Conservation (phyloP, 2,329 filamentous ascomycete genomes). For the Pseudopyricularia javanii region DNA sequence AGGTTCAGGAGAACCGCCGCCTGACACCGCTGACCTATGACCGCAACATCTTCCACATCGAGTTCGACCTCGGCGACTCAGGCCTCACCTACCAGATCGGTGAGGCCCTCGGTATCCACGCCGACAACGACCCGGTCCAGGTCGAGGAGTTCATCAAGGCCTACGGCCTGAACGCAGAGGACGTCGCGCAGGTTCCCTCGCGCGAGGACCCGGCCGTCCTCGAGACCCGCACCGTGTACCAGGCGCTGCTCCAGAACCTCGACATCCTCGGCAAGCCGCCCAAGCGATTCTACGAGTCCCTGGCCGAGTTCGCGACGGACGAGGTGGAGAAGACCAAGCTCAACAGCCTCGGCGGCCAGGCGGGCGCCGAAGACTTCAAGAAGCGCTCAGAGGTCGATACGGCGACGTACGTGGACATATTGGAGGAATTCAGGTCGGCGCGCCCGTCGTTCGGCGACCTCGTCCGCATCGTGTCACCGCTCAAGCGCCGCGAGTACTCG, state of each 20-base stretch:
- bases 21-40: slow-evolving; percentile 83
- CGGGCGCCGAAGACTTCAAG: slow-evolving; percentile 79
- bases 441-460: slow-evolving; percentile 83
- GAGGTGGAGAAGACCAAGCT: slow-evolving; percentile 80
- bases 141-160: slow-evolving; percentile 81
- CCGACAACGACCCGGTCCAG: slow-evolving; percentile 84
- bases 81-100: slow-evolving; percentile 91
- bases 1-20: slow-evolving; percentile 89
- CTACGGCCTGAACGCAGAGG: slow-evolving; percentile 64
- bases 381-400: too few species aligned
- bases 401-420: slow-evolving; percentile 87
- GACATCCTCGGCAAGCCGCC: slow-evolving; percentile 93
- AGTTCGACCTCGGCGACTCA: slow-evolving; percentile 80
- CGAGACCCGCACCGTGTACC: slow-evolving; percentile 97
- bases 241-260: slow-evolving; percentile 84
- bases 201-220: too few species aligned
- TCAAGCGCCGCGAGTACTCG: slow-evolving; percentile 97
- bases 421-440: slow-evolving; percentile 83
- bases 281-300: slow-evolving; percentile 80
- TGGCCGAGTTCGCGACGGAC: slow-evolving; percentile 81
- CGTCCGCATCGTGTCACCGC: slow-evolving; percentile 65
- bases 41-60: slow-evolving; percentile 92
- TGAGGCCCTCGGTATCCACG: slow-evolving; percentile 96
- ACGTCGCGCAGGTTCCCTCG: slow-evolving; percentile 94
- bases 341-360: slow-evolving; percentile 73